These are phyloP conservation scores for Drosera capensis DNA, from an alignment of 148 eudicot species.

Conservation along the genomic window DNA sequence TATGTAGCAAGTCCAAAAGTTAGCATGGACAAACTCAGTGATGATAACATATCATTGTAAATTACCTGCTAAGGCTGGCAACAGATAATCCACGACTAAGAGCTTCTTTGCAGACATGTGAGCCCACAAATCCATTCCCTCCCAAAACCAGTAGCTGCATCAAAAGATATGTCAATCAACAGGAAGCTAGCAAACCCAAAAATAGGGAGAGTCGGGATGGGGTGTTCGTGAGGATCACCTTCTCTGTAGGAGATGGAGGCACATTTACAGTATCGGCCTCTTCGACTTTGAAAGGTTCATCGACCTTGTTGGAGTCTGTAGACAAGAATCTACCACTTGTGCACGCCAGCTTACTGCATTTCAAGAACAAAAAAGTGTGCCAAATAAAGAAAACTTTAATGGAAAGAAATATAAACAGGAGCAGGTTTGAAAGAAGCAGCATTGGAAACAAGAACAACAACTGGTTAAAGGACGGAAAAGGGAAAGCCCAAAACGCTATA, in stretches of 20 bases:
- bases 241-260: constrained; percentile 54
- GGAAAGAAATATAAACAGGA: too few relatives aligned
- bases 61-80: constrained; percentile 86
- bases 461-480: too few relatives aligned
- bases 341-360: constrained; percentile 19
- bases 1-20: too few relatives aligned
- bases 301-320: constrained; percentile 26
- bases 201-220: too few relatives aligned
- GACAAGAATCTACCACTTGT: constrained; percentile 36
- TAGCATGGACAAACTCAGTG: too few relatives aligned
- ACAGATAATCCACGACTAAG: constrained; percentile 45
- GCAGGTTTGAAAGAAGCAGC: too few relatives aligned
- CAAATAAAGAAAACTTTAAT: constrained; percentile 3
- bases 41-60: too few relatives aligned
- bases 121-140: constrained; percentile 83
- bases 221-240: too few relatives aligned
- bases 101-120: constrained; percentile 72
- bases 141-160: constrained; percentile 66
- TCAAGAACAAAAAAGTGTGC: constrained; percentile 2
- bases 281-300: constrained; percentile 40
- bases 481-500: too few relatives aligned
- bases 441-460: too few relatives aligned
- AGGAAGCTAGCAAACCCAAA: constrained; percentile 1
- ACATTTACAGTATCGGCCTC: constrained; percentile 54
- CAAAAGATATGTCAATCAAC: constrained; percentile 5